Evolutionary conservation across 495 filamentous ascomycete species (phyloP).

Genomic region (Trichocladium antarcticum): DNA sequence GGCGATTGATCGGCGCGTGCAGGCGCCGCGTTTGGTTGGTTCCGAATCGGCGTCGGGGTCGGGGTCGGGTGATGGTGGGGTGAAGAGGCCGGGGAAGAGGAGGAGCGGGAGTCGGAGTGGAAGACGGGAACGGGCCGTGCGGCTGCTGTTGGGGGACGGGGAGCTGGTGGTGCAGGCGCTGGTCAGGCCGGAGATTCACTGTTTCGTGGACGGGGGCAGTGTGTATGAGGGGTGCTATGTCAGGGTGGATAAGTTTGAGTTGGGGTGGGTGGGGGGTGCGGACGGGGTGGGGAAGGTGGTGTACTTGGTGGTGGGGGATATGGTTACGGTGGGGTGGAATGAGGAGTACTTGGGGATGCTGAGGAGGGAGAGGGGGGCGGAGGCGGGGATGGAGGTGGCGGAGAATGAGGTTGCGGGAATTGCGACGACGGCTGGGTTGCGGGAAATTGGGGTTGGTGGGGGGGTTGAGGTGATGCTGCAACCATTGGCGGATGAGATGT

Average conservation of each 20-base stretch:
- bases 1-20: conserved; percentile 23
- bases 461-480: not conserved
- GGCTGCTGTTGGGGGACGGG: conserved; percentile 35
- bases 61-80: too few relatives aligned
- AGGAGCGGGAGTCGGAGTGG: not conserved
- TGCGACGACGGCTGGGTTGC: not conserved
- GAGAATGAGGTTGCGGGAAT: not conserved
- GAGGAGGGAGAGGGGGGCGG: conserved; percentile 8
- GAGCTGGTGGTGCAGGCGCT: conserved; percentile 38
- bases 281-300: conserved; percentile 19
- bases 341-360: conserved; percentile 22
- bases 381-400: not conserved
- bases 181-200: conserved; percentile 26
- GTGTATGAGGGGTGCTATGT: conserved; percentile 34
- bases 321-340: conserved; percentile 33
- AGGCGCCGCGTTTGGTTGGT: too few relatives aligned
- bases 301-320: conserved; percentile 31
- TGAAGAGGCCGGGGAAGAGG: too few relatives aligned
- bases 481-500: conserved; percentile 3
- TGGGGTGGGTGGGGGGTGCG: conserved; percentile 5
- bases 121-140: conserved; percentile 9
- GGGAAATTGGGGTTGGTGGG: not conserved
- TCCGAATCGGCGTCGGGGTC: too few relatives aligned
- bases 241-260: conserved; percentile 24
- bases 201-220: conserved; percentile 28